Evolutionary conservation across 805 yeast species (phyloP), one percentile per base, ranked within the genome.

Genomic region (Jamesozyma gamospora): DNA sequence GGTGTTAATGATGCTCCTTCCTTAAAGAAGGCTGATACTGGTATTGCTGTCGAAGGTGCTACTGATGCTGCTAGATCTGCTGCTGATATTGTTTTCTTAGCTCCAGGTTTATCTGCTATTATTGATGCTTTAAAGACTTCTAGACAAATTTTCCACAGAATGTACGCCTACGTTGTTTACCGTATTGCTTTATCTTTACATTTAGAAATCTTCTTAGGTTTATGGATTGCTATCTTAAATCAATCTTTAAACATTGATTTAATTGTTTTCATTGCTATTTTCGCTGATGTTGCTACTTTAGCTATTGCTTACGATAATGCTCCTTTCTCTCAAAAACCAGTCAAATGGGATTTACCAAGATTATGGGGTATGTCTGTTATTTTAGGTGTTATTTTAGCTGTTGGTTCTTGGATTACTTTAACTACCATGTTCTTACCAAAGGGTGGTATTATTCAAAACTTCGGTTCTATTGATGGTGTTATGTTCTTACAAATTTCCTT

Each of bases 1-100:
- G 96, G 96, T 84, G 95, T 86, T 65, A 86, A 86, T 75, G 96
- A 86, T 72, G 95, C 95, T 60, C 96, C 96, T 62, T 86, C 95
- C 51, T 77, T 86, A 71, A 86, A 86, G 86, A 86, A 86, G 77
- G 94, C 94, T 58, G 87, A 80, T 62, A 78, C 84, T 54, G 96
- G 96, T 81, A 87, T 87, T 74, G 96, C 96, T 62, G 95, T 86
- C 67, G 95, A 86, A 74, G 95, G 95, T 80, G 88, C 95, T 60
- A 82, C 95, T 56, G 95, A 85, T 72, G 90, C 94, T 68, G 95
- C 95, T 54, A 79, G 92, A 74, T 84, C 94, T 60, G 95, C 95
- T 70, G 88, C 95, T 60, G 95, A 85, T 72, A 85, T 85, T 70
- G 95, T 85, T 65, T 85, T 85, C 82, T 72, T 84, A 57, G 94